Evolutionary conservation across 306 rosid species (phyloP), one percentile per base, ranked within the genome.

Genomic region (Datisca glomerata): DNA sequence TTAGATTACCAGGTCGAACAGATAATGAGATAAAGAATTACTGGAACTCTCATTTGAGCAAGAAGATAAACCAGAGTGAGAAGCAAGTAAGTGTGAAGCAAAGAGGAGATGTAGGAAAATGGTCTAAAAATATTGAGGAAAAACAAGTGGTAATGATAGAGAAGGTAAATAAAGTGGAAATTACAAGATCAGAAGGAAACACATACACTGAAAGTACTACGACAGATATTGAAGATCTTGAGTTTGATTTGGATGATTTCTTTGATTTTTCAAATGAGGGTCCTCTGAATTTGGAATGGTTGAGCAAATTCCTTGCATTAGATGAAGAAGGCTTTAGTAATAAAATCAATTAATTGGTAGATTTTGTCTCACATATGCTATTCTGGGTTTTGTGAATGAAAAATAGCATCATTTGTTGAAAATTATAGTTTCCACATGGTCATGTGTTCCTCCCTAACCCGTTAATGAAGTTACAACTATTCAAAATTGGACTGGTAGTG

Each of bases 1-100:
- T 74, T n/a, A 45, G 76, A 41, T 49, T 74, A 41, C 81, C 81
- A 0, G 81, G 81, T 14, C 61, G 76, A 54, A 74, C 81, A 40
- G 81, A 74, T 32, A 74, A 74, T 57, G 81, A 74, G 61, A 74
- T 74, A 21, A 74, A 74, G 44, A 74, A 74, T 50, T 65, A 74
- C 57, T 74, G 81, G 81, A 74, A 64, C 28, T 73, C 80, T 55
- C 75, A 73, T 63, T 73, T 73, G 75, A 63, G 75, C 66, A 73
- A 64, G 57, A 73, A 66, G 53, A 56, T 73, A 25, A 56, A n/a
- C 47, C 38, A 34, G 20, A 38, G 9, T 43, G 8, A 22, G 70
- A 72, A 24, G 57, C 58, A 29, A 59, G 36, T 8, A 14, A 31
- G 36, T 2, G 53, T 36, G 54, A 48, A n/a, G n/a, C n/a, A n/a